Evolutionary conservation across 106 monocot genomes (phyloP), one percentile per base, ranked within the genome.

Genomic region (Ottelia alismoides): DNA sequence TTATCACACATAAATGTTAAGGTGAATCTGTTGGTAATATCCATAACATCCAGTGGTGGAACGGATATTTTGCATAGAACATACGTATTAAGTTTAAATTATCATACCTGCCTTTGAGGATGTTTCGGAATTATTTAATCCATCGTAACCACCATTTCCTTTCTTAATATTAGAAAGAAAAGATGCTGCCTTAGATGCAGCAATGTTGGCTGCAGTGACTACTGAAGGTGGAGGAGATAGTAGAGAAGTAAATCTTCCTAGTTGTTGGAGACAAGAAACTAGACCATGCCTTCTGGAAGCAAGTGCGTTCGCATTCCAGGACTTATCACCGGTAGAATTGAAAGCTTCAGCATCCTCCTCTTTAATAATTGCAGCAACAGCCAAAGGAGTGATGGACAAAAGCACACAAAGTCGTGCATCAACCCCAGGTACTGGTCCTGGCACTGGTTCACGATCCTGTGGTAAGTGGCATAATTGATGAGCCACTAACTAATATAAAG

Each of bases 331-430:
- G 25, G 27, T 25, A 50, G 45, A 20, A 3, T 32, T 55, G 23
- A 22, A 22, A 24, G 20, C 45, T 28, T 22, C 50, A 2, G 25
- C 67, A 30, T 23, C 29, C 16, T 81, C 80, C 58, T 84, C 77
- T 58, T 72, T 75, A 21, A 84, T 44, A 60, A 90, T 48, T 25
- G 68, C 49, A 60, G 49, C 55, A 57, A 90, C 78, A 53, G 80
- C 70, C 55, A 81, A 69, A 2, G 90, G 90, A 47, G 80, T 70
- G 45, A 90, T 66, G 45, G 84, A 67, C 30, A 90, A 58, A 19
- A 90, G 72, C 62, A 90, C 71, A 63, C 80, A 90, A n/a, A 90
- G 31, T 47, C 90, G 71, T 59, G 90, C 62, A 66, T 84, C 90
- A 29, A 80, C 80, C 11, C 72, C 80, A 58, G 90, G 90, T 21